A percentile compares a stretch with the other conserved stretches of the same genome.
These are phyloP conservation scores for Coffea humblotiana DNA, from an alignment of 305 asterid genomes.

Conservation along the genomic window DNA sequence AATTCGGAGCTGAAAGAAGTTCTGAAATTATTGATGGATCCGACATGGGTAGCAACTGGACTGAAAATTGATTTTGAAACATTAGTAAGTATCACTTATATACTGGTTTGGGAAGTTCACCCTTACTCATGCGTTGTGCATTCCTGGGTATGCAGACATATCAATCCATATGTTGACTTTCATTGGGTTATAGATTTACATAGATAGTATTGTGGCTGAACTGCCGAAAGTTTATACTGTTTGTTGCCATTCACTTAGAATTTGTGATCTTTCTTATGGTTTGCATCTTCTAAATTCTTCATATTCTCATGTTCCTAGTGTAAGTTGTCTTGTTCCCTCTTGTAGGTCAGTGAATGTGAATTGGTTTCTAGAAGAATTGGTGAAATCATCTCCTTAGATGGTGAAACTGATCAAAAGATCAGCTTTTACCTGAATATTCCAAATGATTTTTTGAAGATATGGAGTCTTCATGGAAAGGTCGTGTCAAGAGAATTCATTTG, in stretches of 20 bases:
- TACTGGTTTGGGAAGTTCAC: not conserved
- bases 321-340: conserved; percentile 5
- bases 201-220: not conserved
- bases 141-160: not conserved
- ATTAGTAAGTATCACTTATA: conserved; percentile 51
- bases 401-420: conserved; percentile 75
- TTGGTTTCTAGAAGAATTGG: conserved; percentile 66
- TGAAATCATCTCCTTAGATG: conserved; percentile 74
- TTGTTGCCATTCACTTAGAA: no score
- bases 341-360: conserved; percentile 77
- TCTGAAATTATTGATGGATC: conserved; percentile 68
- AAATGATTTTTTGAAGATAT: conserved; percentile 80
- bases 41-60: conserved; percentile 95
- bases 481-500: conserved; percentile 88
- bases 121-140: not conserved
- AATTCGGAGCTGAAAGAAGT: conserved; percentile 62
- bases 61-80: conserved; percentile 73
- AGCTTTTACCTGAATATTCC: conserved; percentile 55
- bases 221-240: no score
- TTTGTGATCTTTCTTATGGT: no score
- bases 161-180: not conserved
- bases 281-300: not conserved
- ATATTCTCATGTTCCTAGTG: not conserved
- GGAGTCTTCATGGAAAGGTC: conserved; percentile 95
- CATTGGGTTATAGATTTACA: not conserved